phyloP scores from a whole-genome alignment of 148 eudicot species.

The Vaccinium macrocarpon region DNA sequence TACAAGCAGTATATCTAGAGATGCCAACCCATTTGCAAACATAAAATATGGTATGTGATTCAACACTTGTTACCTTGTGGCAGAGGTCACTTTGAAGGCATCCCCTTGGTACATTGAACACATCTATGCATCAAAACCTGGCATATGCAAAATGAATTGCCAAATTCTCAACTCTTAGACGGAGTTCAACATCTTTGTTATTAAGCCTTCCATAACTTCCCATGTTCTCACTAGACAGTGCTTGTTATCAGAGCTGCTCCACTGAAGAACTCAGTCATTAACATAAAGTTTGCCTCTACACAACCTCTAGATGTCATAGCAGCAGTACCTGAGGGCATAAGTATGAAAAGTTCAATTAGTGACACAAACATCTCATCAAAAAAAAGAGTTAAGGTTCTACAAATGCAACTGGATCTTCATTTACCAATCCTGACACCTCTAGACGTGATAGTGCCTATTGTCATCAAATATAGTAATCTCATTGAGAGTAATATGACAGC shows the following conservation, averaged over 20 bases:
- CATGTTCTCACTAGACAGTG: slow-evolving; percentile 60
- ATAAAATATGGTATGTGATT: background rate
- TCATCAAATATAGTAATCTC: slow-evolving; percentile 77
- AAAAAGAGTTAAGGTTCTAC: background rate
- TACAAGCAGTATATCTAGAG: background rate
- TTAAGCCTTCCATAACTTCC: slow-evolving; percentile 49
- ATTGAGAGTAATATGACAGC: slow-evolving; percentile 79
- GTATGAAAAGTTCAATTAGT: background rate
- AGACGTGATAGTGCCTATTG: slow-evolving; percentile 69
- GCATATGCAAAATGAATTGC: slow-evolving; percentile 76
- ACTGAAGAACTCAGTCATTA: slow-evolving; percentile 70
- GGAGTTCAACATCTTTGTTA: slow-evolving; percentile 67
- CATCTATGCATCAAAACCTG: slow-evolving; percentile 58
- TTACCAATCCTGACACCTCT: slow-evolving; percentile 65
- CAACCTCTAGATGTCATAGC: slow-evolving; percentile 98
- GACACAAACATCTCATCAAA: background rate
- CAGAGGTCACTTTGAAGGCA: background rate
- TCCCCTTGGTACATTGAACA: background rate
- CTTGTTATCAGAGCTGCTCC: slow-evolving; percentile 73
- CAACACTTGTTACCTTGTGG: background rate
- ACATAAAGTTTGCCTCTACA: slow-evolving; percentile 77
- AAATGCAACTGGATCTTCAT: slow-evolving; percentile 15
- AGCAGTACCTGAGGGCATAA: slow-evolving; percentile 66
- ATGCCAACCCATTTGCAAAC: background rate
- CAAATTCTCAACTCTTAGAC: slow-evolving; percentile 64